Conservation (phyloP, 208 protist genomes). For the Strigomonas galati region DNA sequence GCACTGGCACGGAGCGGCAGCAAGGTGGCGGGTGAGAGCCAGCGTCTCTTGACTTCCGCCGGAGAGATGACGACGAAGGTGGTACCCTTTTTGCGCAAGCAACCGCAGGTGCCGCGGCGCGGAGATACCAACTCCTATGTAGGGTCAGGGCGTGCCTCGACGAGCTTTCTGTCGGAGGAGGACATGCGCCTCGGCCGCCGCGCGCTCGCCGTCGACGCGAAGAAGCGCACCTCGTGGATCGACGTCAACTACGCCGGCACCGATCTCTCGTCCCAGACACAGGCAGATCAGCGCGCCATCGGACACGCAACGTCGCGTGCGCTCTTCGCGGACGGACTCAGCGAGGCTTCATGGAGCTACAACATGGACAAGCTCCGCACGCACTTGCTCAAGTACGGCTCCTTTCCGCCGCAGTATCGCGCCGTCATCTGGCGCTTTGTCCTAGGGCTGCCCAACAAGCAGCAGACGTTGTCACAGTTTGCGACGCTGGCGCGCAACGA, state of each 20-base stretch:
- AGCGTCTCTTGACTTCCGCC: neutral
- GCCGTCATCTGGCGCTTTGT: slow-evolving; percentile 79
- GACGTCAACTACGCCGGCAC: slow-evolving; percentile 28
- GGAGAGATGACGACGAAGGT: slow-evolving; percentile 1
- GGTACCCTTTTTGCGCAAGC: slow-evolving; percentile 20
- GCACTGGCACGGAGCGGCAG: neutral
- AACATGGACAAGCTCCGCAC: slow-evolving; percentile 68
- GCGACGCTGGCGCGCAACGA: slow-evolving; percentile 52
- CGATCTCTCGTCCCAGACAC: neutral
- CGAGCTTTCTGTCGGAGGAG: neutral
- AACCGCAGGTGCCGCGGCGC: neutral
- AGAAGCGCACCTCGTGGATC: slow-evolving; percentile 16
- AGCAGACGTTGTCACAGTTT: slow-evolving; percentile 58
- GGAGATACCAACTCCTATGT: too few relatives aligned
- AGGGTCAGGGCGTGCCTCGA: neutral
- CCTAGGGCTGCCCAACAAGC: slow-evolving; percentile 46
- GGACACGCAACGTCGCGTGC: neutral
- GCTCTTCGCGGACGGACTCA: slow-evolving; percentile 27
- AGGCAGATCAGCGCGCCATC: neutral
- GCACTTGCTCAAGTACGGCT: slow-evolving; percentile 58
- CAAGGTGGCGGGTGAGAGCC: neutral
- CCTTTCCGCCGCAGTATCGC: slow-evolving; percentile 68
- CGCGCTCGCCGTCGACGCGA: slow-evolving; percentile 9
- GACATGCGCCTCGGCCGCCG: neutral
- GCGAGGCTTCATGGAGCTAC: slow-evolving; percentile 28